phyloP scores from a whole-genome alignment of 257 asterid species.

The Henckelia pumila region DNA sequence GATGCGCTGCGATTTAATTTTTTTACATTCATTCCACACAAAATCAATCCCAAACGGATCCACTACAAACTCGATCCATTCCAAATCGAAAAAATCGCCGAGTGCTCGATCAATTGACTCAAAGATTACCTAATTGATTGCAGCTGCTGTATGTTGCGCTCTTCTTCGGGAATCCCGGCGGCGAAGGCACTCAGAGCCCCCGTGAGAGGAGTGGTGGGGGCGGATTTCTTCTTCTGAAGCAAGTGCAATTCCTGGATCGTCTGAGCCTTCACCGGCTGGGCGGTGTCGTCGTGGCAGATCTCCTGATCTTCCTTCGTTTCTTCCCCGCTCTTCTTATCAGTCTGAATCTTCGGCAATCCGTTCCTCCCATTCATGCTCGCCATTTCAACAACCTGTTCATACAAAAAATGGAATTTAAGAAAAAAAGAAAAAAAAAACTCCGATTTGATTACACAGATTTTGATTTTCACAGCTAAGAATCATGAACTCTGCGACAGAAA shows the following conservation, averaged over 20 bases:
- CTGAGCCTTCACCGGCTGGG: conserved; percentile 71
- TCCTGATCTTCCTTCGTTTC: conserved; percentile 30
- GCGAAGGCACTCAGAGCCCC: conserved; percentile 44
- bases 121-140: conserved; percentile 69
- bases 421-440: neutral
- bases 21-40: too few species aligned
- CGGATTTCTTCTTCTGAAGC: conserved; percentile 84
- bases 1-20: conserved; percentile 51
- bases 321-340: conserved; percentile 43
- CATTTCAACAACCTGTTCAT: conserved; percentile 29
- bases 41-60: neutral
- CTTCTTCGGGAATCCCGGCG: conserved; percentile 43
- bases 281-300: conserved; percentile 81
- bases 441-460: neutral
- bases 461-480: neutral
- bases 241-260: conserved; percentile 83
- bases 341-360: conserved; percentile 66
- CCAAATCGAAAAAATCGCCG: neutral
- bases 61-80: neutral
- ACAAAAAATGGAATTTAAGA: neutral
- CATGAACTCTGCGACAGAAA: neutral
- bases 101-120: neutral
- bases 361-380: conserved; percentile 49
- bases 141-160: conserved; percentile 74
- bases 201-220: conserved; percentile 69